Percentiles rank a stretch among this genome's conserved stretches.
These are phyloP conservation scores for Bretschneidera sinensis DNA, from an alignment of 345 rosid species.

Conservation along the genomic window DNA sequence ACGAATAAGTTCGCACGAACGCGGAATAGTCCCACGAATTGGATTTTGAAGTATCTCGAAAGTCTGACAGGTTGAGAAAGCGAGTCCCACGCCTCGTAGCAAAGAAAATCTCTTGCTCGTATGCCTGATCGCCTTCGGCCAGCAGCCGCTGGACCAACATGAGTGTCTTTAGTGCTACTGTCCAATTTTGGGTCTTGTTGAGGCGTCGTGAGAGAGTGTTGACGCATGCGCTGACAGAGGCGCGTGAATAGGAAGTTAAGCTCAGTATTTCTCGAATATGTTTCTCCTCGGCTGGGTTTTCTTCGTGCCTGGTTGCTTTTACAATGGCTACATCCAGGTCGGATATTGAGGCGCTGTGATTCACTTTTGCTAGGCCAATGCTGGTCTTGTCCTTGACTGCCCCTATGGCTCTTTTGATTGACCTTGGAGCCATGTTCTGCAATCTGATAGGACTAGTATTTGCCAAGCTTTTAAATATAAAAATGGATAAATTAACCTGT, in stretches of 20 bases:
- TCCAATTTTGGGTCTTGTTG: conserved; percentile 81
- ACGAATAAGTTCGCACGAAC: conserved; percentile 67
- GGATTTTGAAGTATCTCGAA: conserved; percentile 48
- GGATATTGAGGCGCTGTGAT: conserved; percentile 53
- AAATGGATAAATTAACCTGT: too few relatives aligned
- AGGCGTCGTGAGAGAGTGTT: conserved; percentile 56
- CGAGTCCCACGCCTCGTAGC: conserved; percentile 81
- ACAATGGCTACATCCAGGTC: conserved; percentile 85
- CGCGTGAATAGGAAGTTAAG: conserved; percentile 64
- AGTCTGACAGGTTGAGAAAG: conserved; percentile 78
- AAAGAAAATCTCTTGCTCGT: conserved; percentile 94
- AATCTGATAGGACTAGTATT: too few relatives aligned
- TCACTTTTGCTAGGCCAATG: conserved; percentile 81
- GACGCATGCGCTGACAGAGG: conserved; percentile 50
- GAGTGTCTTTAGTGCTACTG: conserved; percentile 78
- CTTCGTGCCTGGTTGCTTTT: conserved; percentile 87
- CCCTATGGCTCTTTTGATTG: conserved; percentile 63
- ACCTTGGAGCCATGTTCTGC: conserved; percentile 61
- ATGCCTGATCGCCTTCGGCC: conserved; percentile 61
- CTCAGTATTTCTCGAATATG: conserved; percentile 69
- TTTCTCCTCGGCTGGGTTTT: conserved; percentile 74
- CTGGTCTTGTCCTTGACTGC: conserved; percentile 88
- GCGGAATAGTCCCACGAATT: conserved; percentile 85
- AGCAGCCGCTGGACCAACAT: conserved; percentile 62
- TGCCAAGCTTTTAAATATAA: background rate